Evolutionary conservation across 805 yeast species (phyloP), one percentile per base, ranked within the genome.

Genomic region (Zygosaccharomyces pseudorouxii): DNA sequence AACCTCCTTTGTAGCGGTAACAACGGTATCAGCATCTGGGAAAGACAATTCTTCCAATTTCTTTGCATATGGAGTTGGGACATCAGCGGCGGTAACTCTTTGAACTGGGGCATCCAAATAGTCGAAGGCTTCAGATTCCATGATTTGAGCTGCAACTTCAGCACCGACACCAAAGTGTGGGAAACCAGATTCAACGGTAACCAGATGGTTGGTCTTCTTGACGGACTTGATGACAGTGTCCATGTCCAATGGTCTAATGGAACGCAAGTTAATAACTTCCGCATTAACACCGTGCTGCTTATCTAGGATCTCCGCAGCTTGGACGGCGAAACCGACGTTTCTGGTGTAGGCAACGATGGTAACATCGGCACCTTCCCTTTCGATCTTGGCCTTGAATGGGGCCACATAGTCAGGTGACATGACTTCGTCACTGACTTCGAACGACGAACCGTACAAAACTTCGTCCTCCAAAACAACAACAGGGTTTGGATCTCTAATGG

Each of bases 71-170:
- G 99, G 99, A 60, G 99, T 93, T 72, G 99, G 99, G 28, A 90
- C 97, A 76, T 93, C 99, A 68, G 98, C 95, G 71, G 99, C 99
- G 51, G 99, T 93, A 64, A 90, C 92, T 79, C 99, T 89, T 76
- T 85, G 95, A 58, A 93, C 88, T 62, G 99, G 99, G 53, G 98
- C 95, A 73, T 93, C 99, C 67, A 93, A 81, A 81, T 89, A 88
- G 74, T 93, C 99, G 59, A 93, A 93, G 46, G 96, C 98, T 73
- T 90, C 97, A 50, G 95, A 82, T 76, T 93, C 99, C 97, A 93
- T 89, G 68, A 93, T 78, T 74, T 89, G 96, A 54, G 98, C 99
- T 70, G 90, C 81, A 64, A 93, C 87, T 79, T 93, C 99, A 47
- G 97, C 88, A 66, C 99, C 99, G 58, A 93, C 95, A 76, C 99